Evolutionary conservation across 2,329 filamentous ascomycete genomes (phyloP), one percentile per base, ranked within the genome.

Genomic region (Pseudocercospora musae): DNA sequence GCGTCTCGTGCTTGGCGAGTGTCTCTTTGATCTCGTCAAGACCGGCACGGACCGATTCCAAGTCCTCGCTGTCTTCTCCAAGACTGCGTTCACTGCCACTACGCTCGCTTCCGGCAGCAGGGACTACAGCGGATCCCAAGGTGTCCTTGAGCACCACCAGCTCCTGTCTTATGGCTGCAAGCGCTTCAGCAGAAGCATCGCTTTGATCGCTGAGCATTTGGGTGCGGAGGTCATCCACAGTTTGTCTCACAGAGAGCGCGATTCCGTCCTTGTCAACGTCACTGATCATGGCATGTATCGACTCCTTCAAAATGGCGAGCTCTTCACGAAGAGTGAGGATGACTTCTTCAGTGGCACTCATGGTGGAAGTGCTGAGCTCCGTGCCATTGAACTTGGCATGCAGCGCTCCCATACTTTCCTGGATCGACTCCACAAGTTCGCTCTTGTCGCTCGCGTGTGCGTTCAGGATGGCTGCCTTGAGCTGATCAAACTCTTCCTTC

Each of bases 401-500:
- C 23, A 81, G 70, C n/a, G 71, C 76, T 20, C 84, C 83, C 57
- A 83, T 77, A 10, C 78, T 79, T 50, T 78, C 77, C 55, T 84
- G 81, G 44, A 88, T 83, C 4, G 82, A 83, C 66, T 88, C 85
- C 1, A 88, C 74, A 37, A 89, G 80, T 65, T 88, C 85, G 58
- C 84, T 84, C 70, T 87, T 87, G 66, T 86, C 81, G 21, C 77
- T 77, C 0, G 80, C 75, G n/a, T 80, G 78, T 53, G 84, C 81
- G 54, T 82, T 78, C 73, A 92, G 90, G 55, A 96, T 85, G 0
- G 89, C 85, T 18, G 92, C 89, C 25, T 91, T 88, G 7, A 96
- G 83, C 58, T 91, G 88, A 66, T 95, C 91, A 55, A 96, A 89
- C 71, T 96, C 91, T 44, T 87, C 86, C 73, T 89, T 90, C 75